Base-by-base conservation (phyloP, 306 rosid genomes). In the Sphenostylis stenocarpa region DNA sequence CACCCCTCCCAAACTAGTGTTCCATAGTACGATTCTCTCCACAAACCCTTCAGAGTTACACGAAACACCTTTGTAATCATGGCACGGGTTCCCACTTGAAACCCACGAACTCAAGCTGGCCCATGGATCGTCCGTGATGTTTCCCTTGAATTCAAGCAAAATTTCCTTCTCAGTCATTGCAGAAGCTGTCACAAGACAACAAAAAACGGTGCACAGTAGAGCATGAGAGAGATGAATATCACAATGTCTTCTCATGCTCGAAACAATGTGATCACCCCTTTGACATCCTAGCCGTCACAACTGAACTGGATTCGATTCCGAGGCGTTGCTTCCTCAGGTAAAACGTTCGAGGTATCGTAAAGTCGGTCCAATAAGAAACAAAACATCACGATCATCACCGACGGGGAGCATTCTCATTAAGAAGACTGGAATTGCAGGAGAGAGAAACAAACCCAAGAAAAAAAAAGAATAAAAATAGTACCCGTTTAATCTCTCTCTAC, bases 81-180 rank as follows among this genome's bases (percentile, higher is more conserved):
- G 81, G 73, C 99, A 96, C 52, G 91, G 99, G 88, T 89, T 81
- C 70, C 91, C 88, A 83, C 83, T 75, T 0, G 74, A 52, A 81
- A 77, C 81, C 99, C 99, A 96, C 4, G 92, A 84, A 33, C 77
- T 70, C 91, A 96, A 85, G 17, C 77, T 79, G 52, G 62, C 85
- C 47, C 64, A 31, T 3, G 99, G 99, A 82, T 96, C 99, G 14
- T 83, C 85, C 20, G 97, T 84, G 74, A 92, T 51, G 76, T 80
- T 90, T 43, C 89, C 92, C 77, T 88, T 96, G 79, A 96, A 96
- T 72, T 96, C 96, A 72, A 92, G 99, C 85, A 96, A 72, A 91
- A 92, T 87, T 81, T 91, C 96, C 61, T 78, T 89, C 84, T 96
- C 99, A 13, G 91, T 87, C 38, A 39, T 73, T 16, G 90, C 76